Evolutionary conservation across 2,329 filamentous ascomycete species (phyloP).

Genomic region (Ambrosiella cleistominuta): DNA sequence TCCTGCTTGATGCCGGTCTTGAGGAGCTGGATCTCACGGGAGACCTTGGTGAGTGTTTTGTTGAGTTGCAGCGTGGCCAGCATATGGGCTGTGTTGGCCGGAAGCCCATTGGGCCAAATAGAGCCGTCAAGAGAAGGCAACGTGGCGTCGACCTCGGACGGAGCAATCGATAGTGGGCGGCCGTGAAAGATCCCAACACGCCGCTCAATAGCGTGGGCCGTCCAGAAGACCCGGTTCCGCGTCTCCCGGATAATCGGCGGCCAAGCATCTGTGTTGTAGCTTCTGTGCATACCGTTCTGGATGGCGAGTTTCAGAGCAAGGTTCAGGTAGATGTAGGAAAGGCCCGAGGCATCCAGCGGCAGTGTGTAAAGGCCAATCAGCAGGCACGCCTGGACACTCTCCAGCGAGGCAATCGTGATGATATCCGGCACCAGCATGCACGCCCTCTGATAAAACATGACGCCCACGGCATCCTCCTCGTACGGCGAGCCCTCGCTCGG

Average conservation of each 20-base stretch:
- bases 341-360: slow-evolving; percentile 36
- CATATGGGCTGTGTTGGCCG: slow-evolving; percentile 29
- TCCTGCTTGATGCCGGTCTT: slow-evolving; percentile 20
- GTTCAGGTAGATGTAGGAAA: slow-evolving; percentile 39
- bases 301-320: slow-evolving; percentile 39
- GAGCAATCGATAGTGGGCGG: slow-evolving; percentile 34
- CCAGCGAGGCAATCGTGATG: slow-evolving; percentile 36
- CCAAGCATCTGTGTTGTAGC: slow-evolving; percentile 29
- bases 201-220: slow-evolving; percentile 37
- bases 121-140: slow-evolving; percentile 30
- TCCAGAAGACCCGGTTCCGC: slow-evolving; percentile 40
- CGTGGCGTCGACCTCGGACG: slow-evolving; percentile 35
- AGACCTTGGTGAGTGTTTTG: slow-evolving; percentile 20
- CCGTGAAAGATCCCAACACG: slow-evolving; percentile 39
- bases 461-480: slow-evolving; percentile 35
- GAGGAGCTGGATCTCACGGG: slow-evolving; percentile 24
- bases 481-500: slow-evolving; percentile 17
- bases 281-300: slow-evolving; percentile 42
- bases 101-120: slow-evolving; percentile 23
- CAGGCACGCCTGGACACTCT: slow-evolving; percentile 40
- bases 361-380: slow-evolving; percentile 38
- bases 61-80: slow-evolving; percentile 25
- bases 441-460: slow-evolving; percentile 39
- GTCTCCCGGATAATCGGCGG: slow-evolving; percentile 32
- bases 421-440: slow-evolving; percentile 37